Conservation (phyloP, 345 rosid species). For the Durio zibethinus region DNA sequence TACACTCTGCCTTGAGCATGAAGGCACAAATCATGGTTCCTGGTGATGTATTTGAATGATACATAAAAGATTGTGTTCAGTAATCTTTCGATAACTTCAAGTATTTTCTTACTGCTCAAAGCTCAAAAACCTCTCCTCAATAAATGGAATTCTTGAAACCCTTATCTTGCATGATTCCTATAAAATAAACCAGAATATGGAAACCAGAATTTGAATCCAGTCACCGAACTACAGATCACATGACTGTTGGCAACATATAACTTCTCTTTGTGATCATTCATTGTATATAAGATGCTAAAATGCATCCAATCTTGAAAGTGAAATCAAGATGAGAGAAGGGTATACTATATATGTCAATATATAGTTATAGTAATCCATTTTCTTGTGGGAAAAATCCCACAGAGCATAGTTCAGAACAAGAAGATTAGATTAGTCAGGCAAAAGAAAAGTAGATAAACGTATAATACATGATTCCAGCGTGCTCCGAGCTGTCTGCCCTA, state of each 20-base stretch:
- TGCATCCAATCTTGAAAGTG: background rate
- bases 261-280: background rate
- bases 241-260: too few relatives aligned
- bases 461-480: slow-evolving; percentile 9
- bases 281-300: background rate
- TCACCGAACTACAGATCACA: too few relatives aligned
- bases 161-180: background rate
- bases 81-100: background rate
- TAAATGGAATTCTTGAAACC: background rate
- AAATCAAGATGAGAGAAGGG: background rate
- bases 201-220: too few relatives aligned
- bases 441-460: background rate
- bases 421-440: background rate
- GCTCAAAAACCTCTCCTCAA: background rate
- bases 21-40: slow-evolving; percentile 8
- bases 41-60: background rate
- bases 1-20: slow-evolving; percentile 14
- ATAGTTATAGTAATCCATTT: background rate
- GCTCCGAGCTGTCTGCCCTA: background rate
- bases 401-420: background rate
- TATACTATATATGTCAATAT: background rate
- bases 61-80: background rate
- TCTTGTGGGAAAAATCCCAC: background rate
- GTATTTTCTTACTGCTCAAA: background rate
- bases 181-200: background rate